Base-by-base conservation (phyloP, 768 basidiomycete genomes). In the Hericium erinaceus region DNA sequence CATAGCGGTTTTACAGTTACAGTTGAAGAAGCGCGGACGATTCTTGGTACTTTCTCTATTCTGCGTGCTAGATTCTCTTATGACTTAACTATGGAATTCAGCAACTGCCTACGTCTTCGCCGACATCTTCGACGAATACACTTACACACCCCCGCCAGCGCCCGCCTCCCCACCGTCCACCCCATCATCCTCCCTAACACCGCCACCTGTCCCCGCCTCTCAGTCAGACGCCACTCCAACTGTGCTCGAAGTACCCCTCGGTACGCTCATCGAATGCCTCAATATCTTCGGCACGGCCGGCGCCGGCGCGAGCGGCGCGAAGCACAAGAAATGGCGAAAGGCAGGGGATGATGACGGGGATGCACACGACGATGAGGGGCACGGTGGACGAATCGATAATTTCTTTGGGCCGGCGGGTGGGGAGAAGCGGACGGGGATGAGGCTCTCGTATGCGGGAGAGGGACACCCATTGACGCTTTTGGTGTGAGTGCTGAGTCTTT, bases 281-380 rank as follows among this genome's bases (percentile, higher is more conserved):
- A 95, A 95, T 65, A 86, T 98, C 56, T 98, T 95, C 65, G 95
- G 95, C 28, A 89, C 92, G 11, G 90, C 88, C 1, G 69, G 71
- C 4, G 69, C 75, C 40, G 66, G 71, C 37, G 64, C 55, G 60
- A 63, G 53, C 46, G 18, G 49, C 55, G 22, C 62, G 64, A 55
- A 51, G 65, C 61, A 9, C 63, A 77, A 76, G 60, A 74, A 72
- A 61, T 81, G 75, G 65, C 75, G 72, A 57, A 82, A 80, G 78
- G 75, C 72, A 56, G 72, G 70, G 54, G 68, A 72, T 49, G 78
- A 73, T 0, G 80, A 79, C 12, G 79, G 80, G 41, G 73, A 75
- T 48, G 75, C 73, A 28, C 68, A 64, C 40, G 70, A 70, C 48
- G 76, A 70, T 53, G 73, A 68, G 56, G 73, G 66, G 69, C 74